Evolutionary conservation across 1,284 basidiomycete species (phyloP), one percentile per base, ranked within the genome.

Genomic region (Albatrellus sp.): DNA sequence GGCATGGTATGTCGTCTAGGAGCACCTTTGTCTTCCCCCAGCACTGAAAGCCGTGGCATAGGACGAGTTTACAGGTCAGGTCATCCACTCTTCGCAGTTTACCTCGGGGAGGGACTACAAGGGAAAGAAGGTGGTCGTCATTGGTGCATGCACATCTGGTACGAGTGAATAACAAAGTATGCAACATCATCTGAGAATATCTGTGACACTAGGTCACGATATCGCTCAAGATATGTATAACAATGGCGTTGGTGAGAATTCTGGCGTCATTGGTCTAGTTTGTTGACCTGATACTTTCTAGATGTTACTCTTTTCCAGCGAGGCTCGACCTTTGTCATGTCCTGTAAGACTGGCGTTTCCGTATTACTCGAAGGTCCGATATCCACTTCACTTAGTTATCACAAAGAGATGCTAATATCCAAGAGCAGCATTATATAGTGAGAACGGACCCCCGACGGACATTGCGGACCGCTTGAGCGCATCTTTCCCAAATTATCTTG

Each of bases 301-400:
- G 72, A 73, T 40, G 68, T 77, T 3, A 79, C 77, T 2, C 73
- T 82, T 63, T 70, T 72, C 48, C 81, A 84, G 58, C 67, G 80
- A 20, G 67, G 67, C 30, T 68, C 73, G 3, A 82, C 76, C 7
- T 80, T 77, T 55, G 61, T 83, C 51, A 76, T 82, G 70, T 67
- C 56, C 48, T 70, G 63, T 39, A 67, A 61, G 60, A 63, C 62
- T 52, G 73, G 65, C 47, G 62, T 60, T 60, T 61, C 57, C 12
- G 59, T 53, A 6, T 58, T 64, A 47, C 57, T 70, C 44, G 52
- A 58, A 33, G 45, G 63, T 64, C 46, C 47, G 62, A 40, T 6
- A n/a, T 1, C 9, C 24, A n/a, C 41, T 12, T n/a, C 13, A 5
- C 13, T 20, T 32, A 40, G 12, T 24, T 29, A n/a, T 31, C 5